Base-by-base conservation (phyloP, 805 yeast genomes). In the Wickerhamiella lipophila region DNA sequence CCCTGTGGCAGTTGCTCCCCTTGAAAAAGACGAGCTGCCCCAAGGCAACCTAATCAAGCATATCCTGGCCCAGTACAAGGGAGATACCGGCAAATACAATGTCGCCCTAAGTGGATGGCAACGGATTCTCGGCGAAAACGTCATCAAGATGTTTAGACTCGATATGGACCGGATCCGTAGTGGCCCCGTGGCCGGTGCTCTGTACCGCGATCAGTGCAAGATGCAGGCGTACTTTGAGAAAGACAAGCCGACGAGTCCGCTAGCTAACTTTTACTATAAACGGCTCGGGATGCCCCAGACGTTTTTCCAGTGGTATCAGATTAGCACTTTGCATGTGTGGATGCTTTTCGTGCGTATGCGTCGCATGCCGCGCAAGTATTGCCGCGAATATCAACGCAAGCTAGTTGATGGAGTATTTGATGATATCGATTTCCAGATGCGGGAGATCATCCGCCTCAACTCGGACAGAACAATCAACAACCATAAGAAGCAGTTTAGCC, bases 261-360 rank as follows among this genome's bases (percentile, higher is more conserved):
- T 83, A 4, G 95, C 96, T 1, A 70, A 69, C 49, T 92, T 85
- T 62, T 92, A 86, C 72, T 92, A 86, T 62, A 83, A 84, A 49
- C 83, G 88, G 11, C 68, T 92, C 50, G 80, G 77, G 22, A 69
- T 92, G 59, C 95, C 95, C 30, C 73, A 75, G 61, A 81, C 96
- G 0, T 88, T 89, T 61, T 78, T 89, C n/a, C 94, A 87, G 64
- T 89, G 96, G 95, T 89, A 81, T 64, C 97, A 89, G 66, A 82
- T 92, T 53, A 83, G 95, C 6, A 71, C 81, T 1, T 71, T 92
- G 56, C 98, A 92, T 64, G 78, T 84, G 52, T 92, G 99, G 99
- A 79, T 92, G 60, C 71, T 92, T 42, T 81, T 82, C 55, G 95
- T 84, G 15, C 79, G 98, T 62, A 88, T 92, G 96, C 78, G 99